Evolutionary conservation across 2,329 filamentous ascomycete genomes (phyloP).

Genomic region (Lomentospora prolificans): DNA sequence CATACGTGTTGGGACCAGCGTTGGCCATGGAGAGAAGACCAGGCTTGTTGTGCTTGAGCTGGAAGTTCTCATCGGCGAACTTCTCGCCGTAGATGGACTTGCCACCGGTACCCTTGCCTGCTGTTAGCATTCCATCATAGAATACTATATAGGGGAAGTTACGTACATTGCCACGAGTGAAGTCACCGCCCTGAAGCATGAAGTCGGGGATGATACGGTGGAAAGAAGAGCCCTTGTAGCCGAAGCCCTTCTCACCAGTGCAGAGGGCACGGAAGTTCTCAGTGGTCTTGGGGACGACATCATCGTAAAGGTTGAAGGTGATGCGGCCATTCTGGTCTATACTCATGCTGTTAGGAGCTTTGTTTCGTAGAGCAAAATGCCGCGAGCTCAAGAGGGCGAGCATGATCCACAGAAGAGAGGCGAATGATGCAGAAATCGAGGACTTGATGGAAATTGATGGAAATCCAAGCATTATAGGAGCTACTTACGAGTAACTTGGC

Average conservation of each 20-base stretch:
- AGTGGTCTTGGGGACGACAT: constrained; percentile 78
- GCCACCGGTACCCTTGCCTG: constrained; percentile 68
- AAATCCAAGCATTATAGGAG: no score
- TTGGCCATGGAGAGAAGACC: constrained; percentile 93
- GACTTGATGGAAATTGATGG: not conserved
- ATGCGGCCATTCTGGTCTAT: constrained; percentile 68
- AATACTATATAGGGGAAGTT: not conserved
- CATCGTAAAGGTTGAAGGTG: constrained; percentile 80
- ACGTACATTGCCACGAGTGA: constrained; percentile 82
- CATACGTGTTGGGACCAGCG: constrained; percentile 84
- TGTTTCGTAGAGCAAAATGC: not conserved
- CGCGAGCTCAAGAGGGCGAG: not conserved
- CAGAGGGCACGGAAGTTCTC: constrained; percentile 79
- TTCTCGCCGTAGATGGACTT: constrained; percentile 94
- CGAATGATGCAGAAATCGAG: not conserved
- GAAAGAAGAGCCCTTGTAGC: constrained; percentile 76
- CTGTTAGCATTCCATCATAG: not conserved
- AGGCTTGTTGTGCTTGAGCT: constrained; percentile 59
- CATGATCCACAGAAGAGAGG: not conserved
- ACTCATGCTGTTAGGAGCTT: not conserved
- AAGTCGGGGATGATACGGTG: constrained; percentile 89
- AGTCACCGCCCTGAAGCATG: constrained; percentile 96
- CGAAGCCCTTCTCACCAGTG: constrained; percentile 71
- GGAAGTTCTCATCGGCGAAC: constrained; percentile 91
- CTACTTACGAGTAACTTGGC: constrained; percentile 49